Base-by-base conservation (phyloP, 2,329 filamentous ascomycete species). In the Pestalotiopsis sp. region DNA sequence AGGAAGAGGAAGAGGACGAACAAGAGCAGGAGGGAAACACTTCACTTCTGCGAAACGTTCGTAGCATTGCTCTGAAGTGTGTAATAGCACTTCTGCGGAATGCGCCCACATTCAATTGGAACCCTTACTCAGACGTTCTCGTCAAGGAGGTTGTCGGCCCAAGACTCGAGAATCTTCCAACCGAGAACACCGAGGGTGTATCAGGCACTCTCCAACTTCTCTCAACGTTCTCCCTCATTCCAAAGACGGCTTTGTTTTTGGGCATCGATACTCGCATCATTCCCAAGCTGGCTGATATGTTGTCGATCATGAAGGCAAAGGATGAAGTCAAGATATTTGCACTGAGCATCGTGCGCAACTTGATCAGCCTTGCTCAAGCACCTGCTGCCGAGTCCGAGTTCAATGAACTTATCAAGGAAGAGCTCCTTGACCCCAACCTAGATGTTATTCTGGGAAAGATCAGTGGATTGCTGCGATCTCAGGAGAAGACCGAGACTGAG, bases 121-220 rank as follows among this genome's bases (percentile, higher is more conserved):
- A 84, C 2, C 83, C 86, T 1, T 97, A 95, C 77, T 87, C 93
- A 49, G 85, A 88, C 9, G 80, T 87, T 0, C 91, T 98, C 65
- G 88, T 96, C 66, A 83, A 87, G 36, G 91, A 97, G 75, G 83
- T 97, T 31, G 86, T 99, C 60, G 89, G 88, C 65, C 93, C 93
- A 20, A 88, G 94, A 72, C 83, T 98, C 20, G 87, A 91, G 2
- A 93, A 92, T 68, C 88, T 99, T 66, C 89, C 94, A 0, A 85
- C 88, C 4, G 96, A 99, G 81, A 97, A 93, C 58, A 92, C 94
- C 0, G 95, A 99, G 77, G 93, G 94, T 14, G 85, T 98, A 7
- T 98, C 96, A 2, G 93, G 91, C 17, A 87, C 94, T 55, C 86
- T 98, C 70, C 91, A 91, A 71, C 84, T 99, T 4, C 90, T 99